Conservation (phyloP, 495 filamentous ascomycete species). For the Annulohypoxylon bovei region DNA sequence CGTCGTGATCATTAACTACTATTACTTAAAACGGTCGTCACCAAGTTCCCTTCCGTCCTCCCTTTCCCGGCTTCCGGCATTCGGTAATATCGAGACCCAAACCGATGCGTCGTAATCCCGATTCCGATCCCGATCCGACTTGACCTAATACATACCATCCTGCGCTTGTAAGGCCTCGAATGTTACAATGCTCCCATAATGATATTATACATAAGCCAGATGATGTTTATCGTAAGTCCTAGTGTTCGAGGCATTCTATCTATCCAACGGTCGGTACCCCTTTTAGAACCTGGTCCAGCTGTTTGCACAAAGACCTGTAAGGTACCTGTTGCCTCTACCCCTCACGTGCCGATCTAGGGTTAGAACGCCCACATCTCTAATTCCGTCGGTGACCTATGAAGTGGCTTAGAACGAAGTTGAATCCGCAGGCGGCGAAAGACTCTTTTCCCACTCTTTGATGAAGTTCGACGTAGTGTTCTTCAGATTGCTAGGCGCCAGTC, state of each 20-base stretch:
- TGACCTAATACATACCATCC: slow-evolving; percentile 11
- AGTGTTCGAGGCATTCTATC: background rate
- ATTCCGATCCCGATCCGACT: slow-evolving; percentile 4
- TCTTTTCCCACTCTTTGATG: slow-evolving; percentile 83
- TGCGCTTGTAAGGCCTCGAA: slow-evolving; percentile 8
- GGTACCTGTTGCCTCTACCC: background rate
- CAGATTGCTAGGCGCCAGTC: slow-evolving; percentile 72
- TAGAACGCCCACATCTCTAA: slow-evolving; percentile 3
- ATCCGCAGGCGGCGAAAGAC: slow-evolving; percentile 45
- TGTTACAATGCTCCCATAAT: background rate
- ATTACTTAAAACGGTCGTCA: slow-evolving; percentile 25
- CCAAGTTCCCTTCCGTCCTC: background rate
- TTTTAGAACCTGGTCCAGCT: background rate
- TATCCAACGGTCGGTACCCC: background rate
- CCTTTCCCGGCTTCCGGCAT: background rate
- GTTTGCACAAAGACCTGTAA: slow-evolving; percentile 3
- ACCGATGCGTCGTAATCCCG: slow-evolving; percentile 12
- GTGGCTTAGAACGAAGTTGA: slow-evolving; percentile 28
- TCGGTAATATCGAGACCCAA: background rate
- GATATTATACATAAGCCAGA: slow-evolving; percentile 3
- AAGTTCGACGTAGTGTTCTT: slow-evolving; percentile 74
- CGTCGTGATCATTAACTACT: slow-evolving; percentile 42
- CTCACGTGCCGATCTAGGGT: background rate
- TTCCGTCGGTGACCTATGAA: background rate
- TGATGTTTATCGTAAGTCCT: background rate